Percentiles rank a stretch among this genome's conserved stretches.
Evolutionary conservation across 768 basidiomycete genomes (phyloP).

Genomic region (Hericium alpestre): DNA sequence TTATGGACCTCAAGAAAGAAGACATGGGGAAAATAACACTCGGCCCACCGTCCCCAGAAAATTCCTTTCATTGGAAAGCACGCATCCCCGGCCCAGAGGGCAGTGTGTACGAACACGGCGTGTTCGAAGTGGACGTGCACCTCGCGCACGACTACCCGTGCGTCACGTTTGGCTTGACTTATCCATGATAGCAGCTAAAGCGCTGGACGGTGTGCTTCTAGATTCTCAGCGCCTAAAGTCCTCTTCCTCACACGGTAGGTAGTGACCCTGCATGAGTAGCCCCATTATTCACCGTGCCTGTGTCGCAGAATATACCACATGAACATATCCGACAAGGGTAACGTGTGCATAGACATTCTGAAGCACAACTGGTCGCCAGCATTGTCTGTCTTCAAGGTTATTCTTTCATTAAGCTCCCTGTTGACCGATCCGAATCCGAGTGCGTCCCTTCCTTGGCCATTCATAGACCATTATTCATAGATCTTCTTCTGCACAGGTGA

Average conservation of each 20-base stretch:
- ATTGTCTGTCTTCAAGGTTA: slow-evolving; percentile 86
- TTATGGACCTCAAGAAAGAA: slow-evolving; percentile 72
- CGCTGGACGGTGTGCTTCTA: slow-evolving; percentile 18
- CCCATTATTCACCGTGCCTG: background rate
- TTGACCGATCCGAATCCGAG: slow-evolving; percentile 91
- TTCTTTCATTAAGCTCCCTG: slow-evolving; percentile 85
- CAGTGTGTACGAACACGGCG: slow-evolving; percentile 72
- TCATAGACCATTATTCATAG: background rate
- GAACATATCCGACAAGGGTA: slow-evolving; percentile 76
- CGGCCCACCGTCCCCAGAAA: slow-evolving; percentile 47
- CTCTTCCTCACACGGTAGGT: slow-evolving; percentile 61
- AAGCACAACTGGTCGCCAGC: slow-evolving; percentile 95
- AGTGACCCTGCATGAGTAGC: background rate
- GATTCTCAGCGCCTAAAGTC: slow-evolving; percentile 75
- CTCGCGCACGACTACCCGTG: slow-evolving; percentile 75
- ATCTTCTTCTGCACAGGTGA: slow-evolving; percentile 7
- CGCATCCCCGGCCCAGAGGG: slow-evolving; percentile 76
- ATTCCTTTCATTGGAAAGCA: slow-evolving; percentile 65
- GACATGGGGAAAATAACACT: slow-evolving; percentile 68
- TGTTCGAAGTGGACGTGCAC: slow-evolving; percentile 57
- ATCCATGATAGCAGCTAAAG: background rate
- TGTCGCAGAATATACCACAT: slow-evolving; percentile 73
- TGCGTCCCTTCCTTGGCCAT: slow-evolving; percentile 27
- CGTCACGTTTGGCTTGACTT: slow-evolving; percentile 14
- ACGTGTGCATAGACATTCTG: slow-evolving; percentile 82